Conservation (phyloP, 2,329 filamentous ascomycete species). For the Ophiocordyceps unilateralis region DNA sequence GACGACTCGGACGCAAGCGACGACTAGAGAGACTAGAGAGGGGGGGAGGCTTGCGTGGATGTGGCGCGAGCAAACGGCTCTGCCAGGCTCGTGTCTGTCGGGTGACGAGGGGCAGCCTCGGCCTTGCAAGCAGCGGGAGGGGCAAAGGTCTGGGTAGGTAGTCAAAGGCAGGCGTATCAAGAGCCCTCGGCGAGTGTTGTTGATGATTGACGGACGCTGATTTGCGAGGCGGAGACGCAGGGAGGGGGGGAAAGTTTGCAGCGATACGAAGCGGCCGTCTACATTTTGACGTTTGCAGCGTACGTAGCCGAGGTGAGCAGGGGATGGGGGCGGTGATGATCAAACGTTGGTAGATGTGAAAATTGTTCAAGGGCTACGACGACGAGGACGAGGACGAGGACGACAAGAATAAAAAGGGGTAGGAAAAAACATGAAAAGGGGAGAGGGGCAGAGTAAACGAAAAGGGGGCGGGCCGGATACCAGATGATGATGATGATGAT, state of each 20-base stretch:
- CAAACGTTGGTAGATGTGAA: not conserved
- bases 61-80: not conserved
- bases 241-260: not conserved
- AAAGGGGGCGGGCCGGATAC: too few relatives aligned
- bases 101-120: too few relatives aligned
- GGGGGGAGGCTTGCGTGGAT: not conserved
- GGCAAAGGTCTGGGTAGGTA: not conserved
- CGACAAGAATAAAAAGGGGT: not conserved
- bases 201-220: too few relatives aligned
- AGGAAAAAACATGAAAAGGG: not conserved
- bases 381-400: not conserved
- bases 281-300: not conserved
- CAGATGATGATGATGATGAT: too few relatives aligned
- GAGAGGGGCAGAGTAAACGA: not conserved
- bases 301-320: not conserved
- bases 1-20: constrained; percentile 14
- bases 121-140: not conserved
- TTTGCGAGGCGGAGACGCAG: not conserved
- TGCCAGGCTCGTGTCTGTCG: not conserved
- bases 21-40: not conserved
- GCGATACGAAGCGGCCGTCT: not conserved
- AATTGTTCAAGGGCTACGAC: not conserved
- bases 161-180: not conserved
- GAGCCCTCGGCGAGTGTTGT: not conserved
- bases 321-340: not conserved